A percentile compares a stretch with the other conserved stretches of the same genome.
Conservation (phyloP, 2,329 filamentous ascomycete genomes). For the Phoma sp. region DNA sequence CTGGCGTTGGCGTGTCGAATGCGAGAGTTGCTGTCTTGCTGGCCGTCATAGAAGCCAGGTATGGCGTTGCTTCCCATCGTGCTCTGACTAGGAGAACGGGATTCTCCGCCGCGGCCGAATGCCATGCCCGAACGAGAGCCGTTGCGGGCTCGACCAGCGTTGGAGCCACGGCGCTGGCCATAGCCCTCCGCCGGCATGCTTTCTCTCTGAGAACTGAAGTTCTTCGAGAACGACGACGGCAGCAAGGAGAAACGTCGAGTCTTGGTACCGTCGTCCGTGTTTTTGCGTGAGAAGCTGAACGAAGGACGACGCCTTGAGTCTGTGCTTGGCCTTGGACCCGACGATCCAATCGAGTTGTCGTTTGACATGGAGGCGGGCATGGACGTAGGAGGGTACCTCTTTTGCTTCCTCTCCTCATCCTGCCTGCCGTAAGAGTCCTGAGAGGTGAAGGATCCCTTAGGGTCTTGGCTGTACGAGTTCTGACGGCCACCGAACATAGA, state of each 20-base stretch:
- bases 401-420: constrained; percentile 62
- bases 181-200: constrained; percentile 39
- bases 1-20: constrained; percentile 26
- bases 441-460: constrained; percentile 37
- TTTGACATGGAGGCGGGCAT: constrained; percentile 77
- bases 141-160: constrained; percentile 34
- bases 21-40: constrained; percentile 40
- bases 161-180: constrained; percentile 36
- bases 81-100: constrained; percentile 53
- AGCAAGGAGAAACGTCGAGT: constrained; percentile 58
- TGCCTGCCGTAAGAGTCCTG: constrained; percentile 58
- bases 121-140: constrained; percentile 49
- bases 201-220: constrained; percentile 49
- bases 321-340: constrained; percentile 52
- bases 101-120: constrained; percentile 51
- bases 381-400: constrained; percentile 86
- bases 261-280: constrained; percentile 49
- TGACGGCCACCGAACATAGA: constrained; percentile 74
- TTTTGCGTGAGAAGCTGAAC: constrained; percentile 58
- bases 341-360: constrained; percentile 56
- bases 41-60: constrained; percentile 52
- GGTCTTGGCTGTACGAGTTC: constrained; percentile 39
- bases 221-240: constrained; percentile 57
- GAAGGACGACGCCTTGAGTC: constrained; percentile 58
- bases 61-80: constrained; percentile 52